Percentiles rank a stretch among this genome's conserved stretches.
Evolutionary conservation across 2,329 filamentous ascomycete genomes (phyloP).

Genomic region (Claviceps paspali): DNA sequence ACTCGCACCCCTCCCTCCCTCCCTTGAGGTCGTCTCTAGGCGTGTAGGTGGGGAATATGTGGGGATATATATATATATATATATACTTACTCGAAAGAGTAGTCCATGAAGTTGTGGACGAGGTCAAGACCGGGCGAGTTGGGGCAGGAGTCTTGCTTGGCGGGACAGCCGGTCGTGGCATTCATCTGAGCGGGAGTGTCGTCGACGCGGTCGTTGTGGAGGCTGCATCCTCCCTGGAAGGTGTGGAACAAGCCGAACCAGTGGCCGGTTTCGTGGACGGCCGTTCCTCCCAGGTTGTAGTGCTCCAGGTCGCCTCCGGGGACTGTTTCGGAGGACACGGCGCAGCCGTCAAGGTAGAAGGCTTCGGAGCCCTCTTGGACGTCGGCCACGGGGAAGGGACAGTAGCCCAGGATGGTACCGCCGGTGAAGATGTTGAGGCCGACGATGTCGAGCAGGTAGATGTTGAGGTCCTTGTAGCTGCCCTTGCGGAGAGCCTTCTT

Average conservation of each 20-base stretch:
- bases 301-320: neutral
- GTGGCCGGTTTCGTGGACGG: slow-evolving; percentile 30
- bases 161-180: slow-evolving; percentile 20
- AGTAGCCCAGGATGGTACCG: neutral
- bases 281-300: slow-evolving; percentile 14
- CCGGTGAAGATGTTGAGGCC: too few species aligned
- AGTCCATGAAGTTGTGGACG: slow-evolving; percentile 26
- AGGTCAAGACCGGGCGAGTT: slow-evolving; percentile 17
- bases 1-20: too few species aligned
- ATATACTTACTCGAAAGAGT: slow-evolving; percentile 27
- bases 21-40: too few species aligned
- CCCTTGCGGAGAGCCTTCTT: neutral
- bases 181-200: slow-evolving; percentile 25
- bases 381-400: neutral
- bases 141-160: slow-evolving; percentile 21
- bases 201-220: slow-evolving; percentile 21
- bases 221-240: slow-evolving; percentile 26
- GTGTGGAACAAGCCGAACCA: slow-evolving; percentile 34
- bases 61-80: too few species aligned
- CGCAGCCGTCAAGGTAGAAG: neutral
- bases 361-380: neutral
- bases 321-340: neutral
- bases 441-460: neutral
- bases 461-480: neutral
- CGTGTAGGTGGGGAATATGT: neutral